Percentiles rank a stretch among this genome's conserved stretches.
Evolutionary conservation across 345 rosid species (phyloP).

Genomic region (Lepidium africanum): DNA sequence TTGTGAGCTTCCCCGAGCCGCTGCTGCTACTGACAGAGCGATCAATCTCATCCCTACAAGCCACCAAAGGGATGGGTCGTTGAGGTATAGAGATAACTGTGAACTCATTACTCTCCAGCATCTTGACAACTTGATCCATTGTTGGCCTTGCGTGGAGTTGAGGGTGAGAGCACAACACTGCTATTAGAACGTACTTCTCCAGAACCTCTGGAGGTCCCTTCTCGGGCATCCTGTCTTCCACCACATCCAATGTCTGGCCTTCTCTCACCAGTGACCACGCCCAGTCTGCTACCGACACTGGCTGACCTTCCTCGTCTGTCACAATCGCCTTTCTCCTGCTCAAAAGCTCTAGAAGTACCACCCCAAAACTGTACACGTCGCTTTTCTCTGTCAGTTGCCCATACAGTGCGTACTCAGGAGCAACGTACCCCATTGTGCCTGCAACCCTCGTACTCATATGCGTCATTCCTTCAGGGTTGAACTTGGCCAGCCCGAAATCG

Average conservation of each 20-base stretch:
- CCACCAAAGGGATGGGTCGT: slow-evolving; percentile 67
- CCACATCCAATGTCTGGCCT: slow-evolving; percentile 58
- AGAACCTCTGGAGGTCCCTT: slow-evolving; percentile 45
- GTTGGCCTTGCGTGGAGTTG: slow-evolving; percentile 83
- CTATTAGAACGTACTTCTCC: slow-evolving; percentile 82
- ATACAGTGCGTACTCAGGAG: slow-evolving; percentile 89
- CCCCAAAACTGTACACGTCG: slow-evolving; percentile 89
- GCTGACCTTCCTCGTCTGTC: slow-evolving; percentile 46
- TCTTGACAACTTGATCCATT: slow-evolving; percentile 93
- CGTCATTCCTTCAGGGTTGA: slow-evolving; percentile 70
- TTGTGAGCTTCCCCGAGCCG: slow-evolving; percentile 60
- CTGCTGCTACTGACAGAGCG: slow-evolving; percentile 57
- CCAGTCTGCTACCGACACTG: slow-evolving; percentile 72
- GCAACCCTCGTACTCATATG: slow-evolving; percentile 92
- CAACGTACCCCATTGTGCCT: slow-evolving; percentile 95
- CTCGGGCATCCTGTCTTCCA: slow-evolving; percentile 71
- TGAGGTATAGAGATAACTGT: slow-evolving; percentile 70
- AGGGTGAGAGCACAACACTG: slow-evolving; percentile 81
- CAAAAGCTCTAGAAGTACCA: slow-evolving; percentile 83
- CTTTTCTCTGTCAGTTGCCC: slow-evolving; percentile 86
- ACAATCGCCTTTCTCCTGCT: slow-evolving; percentile 72
- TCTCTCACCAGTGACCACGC: slow-evolving; percentile 79
- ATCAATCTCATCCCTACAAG: slow-evolving; percentile 65
- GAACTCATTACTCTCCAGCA: slow-evolving; percentile 76
- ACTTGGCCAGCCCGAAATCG: slow-evolving; percentile 86